These are phyloP conservation scores for Sclerotinia trifoliorum DNA, from an alignment of 2,329 filamentous ascomycete genomes.

Conservation along the genomic window DNA sequence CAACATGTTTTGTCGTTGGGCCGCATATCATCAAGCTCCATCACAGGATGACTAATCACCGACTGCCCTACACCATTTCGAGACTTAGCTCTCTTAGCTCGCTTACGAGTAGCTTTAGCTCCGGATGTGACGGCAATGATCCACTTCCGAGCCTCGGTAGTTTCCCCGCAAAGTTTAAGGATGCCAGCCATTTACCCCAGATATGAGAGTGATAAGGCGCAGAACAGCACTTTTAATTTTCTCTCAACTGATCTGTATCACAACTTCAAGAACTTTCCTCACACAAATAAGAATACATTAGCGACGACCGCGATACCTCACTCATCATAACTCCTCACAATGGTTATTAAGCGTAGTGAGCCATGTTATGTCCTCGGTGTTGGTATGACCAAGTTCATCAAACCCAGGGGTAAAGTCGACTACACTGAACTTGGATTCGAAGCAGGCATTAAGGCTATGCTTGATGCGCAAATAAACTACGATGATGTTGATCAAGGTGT, in stretches of 20 bases:
- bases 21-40: neutral
- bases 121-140: neutral
- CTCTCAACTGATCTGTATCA: neutral
- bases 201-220: neutral
- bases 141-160: constrained; percentile 8
- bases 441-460: constrained; percentile 60
- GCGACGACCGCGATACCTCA: neutral
- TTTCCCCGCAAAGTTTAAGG: constrained; percentile 6
- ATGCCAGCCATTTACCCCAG: neutral
- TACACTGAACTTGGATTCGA: constrained; percentile 95
- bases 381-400: constrained; percentile 99
- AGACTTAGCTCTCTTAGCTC: no score
- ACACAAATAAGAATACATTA: neutral
- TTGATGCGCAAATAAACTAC: constrained; percentile 85
- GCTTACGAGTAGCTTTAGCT: no score
- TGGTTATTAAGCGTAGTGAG: constrained; percentile 35
- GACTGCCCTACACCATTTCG: no score
- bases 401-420: constrained; percentile 89
- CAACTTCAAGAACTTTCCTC: neutral
- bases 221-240: neutral
- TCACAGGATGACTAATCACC: neutral
- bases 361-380: constrained; percentile 88
- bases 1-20: neutral
- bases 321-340: constrained; percentile 7
- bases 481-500: constrained; percentile 94